These are phyloP conservation scores for Solanum pinnatisectum DNA, from an alignment of 257 asterid genomes.

Conservation along the genomic window DNA sequence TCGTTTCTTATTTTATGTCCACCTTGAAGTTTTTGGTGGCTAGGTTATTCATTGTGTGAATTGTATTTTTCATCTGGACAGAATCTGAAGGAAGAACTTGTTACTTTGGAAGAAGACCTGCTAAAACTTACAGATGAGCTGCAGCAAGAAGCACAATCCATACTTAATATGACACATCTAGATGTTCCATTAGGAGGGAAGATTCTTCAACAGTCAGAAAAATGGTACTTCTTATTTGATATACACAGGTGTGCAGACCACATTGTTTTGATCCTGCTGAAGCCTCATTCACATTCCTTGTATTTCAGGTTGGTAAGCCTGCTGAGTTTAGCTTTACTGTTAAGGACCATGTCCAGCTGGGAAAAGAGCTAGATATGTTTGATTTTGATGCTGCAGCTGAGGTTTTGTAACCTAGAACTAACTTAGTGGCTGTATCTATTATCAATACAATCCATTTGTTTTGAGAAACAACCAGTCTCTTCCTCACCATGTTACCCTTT, in stretches of 20 bases:
- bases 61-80: slow-evolving; percentile 48
- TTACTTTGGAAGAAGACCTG: slow-evolving; percentile 71
- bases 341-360: slow-evolving; percentile 89
- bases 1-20: not conserved
- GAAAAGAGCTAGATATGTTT: slow-evolving; percentile 71
- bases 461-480: not conserved
- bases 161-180: slow-evolving; percentile 97
- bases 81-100: slow-evolving; percentile 63
- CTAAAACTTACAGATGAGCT: slow-evolving; percentile 69
- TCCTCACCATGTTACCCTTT: not conserved
- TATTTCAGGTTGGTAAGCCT: slow-evolving; percentile 62
- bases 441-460: not conserved
- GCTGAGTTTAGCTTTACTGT: slow-evolving; percentile 59
- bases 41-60: not conserved
- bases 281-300: not conserved
- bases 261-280: not conserved
- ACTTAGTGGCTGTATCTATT: not conserved
- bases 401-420: slow-evolving; percentile 20
- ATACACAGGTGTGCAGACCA: not conserved
- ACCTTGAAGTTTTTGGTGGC: not conserved
- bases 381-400: slow-evolving; percentile 96
- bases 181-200: slow-evolving; percentile 87
- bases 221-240: slow-evolving; percentile 33
- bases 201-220: slow-evolving; percentile 63
- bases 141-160: slow-evolving; percentile 84